Evolutionary conservation across 2,329 filamentous ascomycete genomes (phyloP).

Genomic region (Byssothecium circinans): DNA sequence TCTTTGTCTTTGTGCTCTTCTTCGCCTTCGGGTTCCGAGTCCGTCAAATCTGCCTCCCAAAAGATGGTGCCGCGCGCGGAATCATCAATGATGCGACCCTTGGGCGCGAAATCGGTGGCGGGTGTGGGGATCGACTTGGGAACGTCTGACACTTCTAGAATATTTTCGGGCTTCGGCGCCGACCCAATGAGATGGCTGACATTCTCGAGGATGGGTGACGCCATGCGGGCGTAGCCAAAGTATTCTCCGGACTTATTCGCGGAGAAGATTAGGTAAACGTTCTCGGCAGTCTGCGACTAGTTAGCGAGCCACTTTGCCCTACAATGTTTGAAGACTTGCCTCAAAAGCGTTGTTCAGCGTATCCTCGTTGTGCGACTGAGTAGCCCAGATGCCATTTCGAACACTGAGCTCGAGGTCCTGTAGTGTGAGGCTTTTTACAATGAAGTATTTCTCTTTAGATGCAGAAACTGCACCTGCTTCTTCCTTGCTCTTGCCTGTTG

Average conservation of each 20-base stretch:
- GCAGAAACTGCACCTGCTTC: conserved; percentile 28
- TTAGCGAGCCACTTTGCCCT: conserved; percentile 15
- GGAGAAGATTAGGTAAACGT: conserved; percentile 90
- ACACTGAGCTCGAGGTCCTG: conserved; percentile 89
- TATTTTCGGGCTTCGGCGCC: conserved; percentile 63
- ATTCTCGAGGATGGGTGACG: conserved; percentile 78
- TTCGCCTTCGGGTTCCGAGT: conserved; percentile 55
- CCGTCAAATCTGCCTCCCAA: conserved; percentile 79
- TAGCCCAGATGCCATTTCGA: conserved; percentile 88
- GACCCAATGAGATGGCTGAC: conserved; percentile 50
- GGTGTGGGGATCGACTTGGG: conserved; percentile 79
- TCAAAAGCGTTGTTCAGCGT: conserved; percentile 78
- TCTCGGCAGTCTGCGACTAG: conserved; percentile 66
- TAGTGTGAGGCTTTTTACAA: conserved; percentile 88
- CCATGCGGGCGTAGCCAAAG: conserved; percentile 92
- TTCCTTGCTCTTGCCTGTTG: conserved; percentile 13
- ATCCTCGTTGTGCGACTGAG: conserved; percentile 91
- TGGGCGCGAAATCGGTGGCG: conserved; percentile 75
- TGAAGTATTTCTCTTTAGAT: conserved; percentile 77
- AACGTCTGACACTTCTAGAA: conserved; percentile 61
- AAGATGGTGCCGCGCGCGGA: conserved; percentile 94
- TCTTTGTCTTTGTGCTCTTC: conserved; percentile 45
- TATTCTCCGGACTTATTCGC: conserved; percentile 98
- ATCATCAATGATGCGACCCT: conserved; percentile 87
- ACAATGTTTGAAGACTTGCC: conserved; percentile 53